Conservation (phyloP, 1,139 yeast species). For the Barnettozyma hawaiiensis region DNA sequence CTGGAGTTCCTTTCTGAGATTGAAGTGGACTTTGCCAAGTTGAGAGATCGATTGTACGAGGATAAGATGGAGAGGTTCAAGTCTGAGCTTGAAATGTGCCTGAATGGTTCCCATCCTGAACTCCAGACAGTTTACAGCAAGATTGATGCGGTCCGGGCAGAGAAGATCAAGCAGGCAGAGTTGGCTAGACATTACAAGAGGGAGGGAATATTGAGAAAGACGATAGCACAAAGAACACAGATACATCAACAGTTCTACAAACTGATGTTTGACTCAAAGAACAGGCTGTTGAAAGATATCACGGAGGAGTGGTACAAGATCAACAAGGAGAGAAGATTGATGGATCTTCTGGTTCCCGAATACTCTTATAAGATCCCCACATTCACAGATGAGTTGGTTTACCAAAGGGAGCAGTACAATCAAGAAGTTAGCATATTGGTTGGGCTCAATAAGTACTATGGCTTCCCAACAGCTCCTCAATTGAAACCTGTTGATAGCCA, state of each 20-base stretch:
- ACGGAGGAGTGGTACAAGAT: conserved; percentile 91
- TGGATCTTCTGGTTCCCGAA: conserved; percentile 68
- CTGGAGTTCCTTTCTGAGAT: conserved; percentile 65
- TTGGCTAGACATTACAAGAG: conserved; percentile 66
- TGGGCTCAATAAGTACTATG: conserved; percentile 47
- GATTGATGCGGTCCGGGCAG: conserved; percentile 66
- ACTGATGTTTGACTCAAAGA: conserved; percentile 62
- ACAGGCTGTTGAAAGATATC: conserved; percentile 60
- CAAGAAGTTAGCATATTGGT: conserved; percentile 51
- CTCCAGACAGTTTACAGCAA: conserved; percentile 57
- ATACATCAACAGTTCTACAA: conserved; percentile 82
- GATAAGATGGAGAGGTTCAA: conserved; percentile 71
- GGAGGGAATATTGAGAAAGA: conserved; percentile 72
- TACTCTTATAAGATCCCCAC: conserved; percentile 29
- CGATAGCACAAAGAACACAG: conserved; percentile 71
- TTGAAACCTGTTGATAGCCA: conserved; percentile 51
- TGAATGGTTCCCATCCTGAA: conserved; percentile 90
- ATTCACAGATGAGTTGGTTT: conserved; percentile 32
- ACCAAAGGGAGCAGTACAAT: conserved; percentile 36
- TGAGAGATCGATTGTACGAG: conserved; percentile 72
- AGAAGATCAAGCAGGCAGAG: conserved; percentile 61
- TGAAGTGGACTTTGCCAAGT: conserved; percentile 78
- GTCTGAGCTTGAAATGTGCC: conserved; percentile 80
- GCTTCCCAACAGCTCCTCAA: conserved; percentile 59
- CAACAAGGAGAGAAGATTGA: conserved; percentile 78